Base-by-base conservation (phyloP, 306 rosid species). In the Ormosia emarginata region DNA sequence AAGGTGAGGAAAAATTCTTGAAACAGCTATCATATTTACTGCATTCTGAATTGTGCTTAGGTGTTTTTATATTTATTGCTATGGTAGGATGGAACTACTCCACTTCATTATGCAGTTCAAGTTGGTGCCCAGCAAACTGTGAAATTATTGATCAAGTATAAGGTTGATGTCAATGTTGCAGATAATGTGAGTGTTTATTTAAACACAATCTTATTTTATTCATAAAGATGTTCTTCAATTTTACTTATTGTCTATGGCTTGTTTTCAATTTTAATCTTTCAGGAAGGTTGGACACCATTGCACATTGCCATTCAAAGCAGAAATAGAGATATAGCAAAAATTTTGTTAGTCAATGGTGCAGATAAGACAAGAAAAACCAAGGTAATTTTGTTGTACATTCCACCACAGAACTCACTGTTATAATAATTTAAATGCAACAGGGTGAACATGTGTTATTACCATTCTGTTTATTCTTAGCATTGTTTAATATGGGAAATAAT, bases 201-300 rank as follows among this genome's bases (percentile, higher is more conserved):
- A 8, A 30, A 34, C 8, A 13, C 14, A 44, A 68, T 55, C 71
- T 29, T 71, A 49, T 6, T 63, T 63, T 39, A 58, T 50, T 43
- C 64, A 34, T 50, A 13, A 40, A 17, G 67, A 69, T 37, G 7
- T n/a, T 55, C 24, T 71, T 80, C 53, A 8, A 30, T 40, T 36
- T 74, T 44, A 67, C 9, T 32, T 52, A 7, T 10, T 59, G 33
- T 71, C 6, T 71, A 34, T 13, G 57, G 4, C 74, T n/a, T 74
- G 12, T 56, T 81, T 44, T 32, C 75, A 14, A 62, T 43, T 29
- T 14, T 15, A 37, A 61, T 56, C 46, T 83, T 80, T 59, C 92
- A 95, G 99, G 97, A 89, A 41, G 99, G 95, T 50, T 95, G 99
- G 99, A 93, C 98, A 41, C 93, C 99, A 6, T 92, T 95, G 90